Evolutionary conservation across 1,139 yeast genomes (phyloP).

Genomic region (Casaregolazyma suthepensis): DNA sequence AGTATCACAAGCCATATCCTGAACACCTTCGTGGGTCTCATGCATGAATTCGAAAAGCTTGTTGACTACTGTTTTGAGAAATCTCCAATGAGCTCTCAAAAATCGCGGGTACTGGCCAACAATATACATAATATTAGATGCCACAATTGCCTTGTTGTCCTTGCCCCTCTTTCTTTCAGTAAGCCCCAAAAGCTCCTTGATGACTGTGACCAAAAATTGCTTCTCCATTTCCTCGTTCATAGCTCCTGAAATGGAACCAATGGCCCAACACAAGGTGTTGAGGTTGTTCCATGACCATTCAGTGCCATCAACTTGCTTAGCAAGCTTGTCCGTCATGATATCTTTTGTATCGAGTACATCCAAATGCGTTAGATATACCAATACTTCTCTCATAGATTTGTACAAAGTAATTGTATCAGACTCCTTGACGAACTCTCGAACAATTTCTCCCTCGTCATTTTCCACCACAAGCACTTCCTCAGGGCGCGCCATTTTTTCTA

Average conservation of each 20-base stretch:
- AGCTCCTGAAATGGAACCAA: constrained; percentile 97
- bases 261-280: constrained; percentile 98
- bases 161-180: constrained; percentile 97
- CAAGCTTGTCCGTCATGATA: constrained; percentile 86
- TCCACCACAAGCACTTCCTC: constrained; percentile 96
- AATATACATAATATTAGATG: constrained; percentile 97
- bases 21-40: constrained; percentile 99
- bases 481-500: constrained; percentile 97
- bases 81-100: constrained; percentile 96
- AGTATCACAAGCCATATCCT: constrained; percentile 99
- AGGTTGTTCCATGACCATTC: constrained; percentile 99
- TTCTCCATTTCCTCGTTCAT: constrained; percentile 98
- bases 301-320: constrained; percentile 87
- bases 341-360: constrained; percentile 91
- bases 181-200: constrained; percentile 80
- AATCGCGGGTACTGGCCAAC: constrained; percentile 99
- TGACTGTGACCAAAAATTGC: constrained; percentile 84
- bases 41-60: constrained; percentile 98
- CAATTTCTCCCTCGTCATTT: constrained; percentile 98
- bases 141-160: constrained; percentile 97
- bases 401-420: constrained; percentile 93
- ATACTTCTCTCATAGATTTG: constrained; percentile 91
- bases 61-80: constrained; percentile 89
- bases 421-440: constrained; percentile 93
- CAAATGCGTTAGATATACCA: constrained; percentile 90